A percentile compares a stretch with the other conserved stretches of the same genome.
Evolutionary conservation across 805 yeast species (phyloP).

Genomic region (Zygosaccharomyces lentus): DNA sequence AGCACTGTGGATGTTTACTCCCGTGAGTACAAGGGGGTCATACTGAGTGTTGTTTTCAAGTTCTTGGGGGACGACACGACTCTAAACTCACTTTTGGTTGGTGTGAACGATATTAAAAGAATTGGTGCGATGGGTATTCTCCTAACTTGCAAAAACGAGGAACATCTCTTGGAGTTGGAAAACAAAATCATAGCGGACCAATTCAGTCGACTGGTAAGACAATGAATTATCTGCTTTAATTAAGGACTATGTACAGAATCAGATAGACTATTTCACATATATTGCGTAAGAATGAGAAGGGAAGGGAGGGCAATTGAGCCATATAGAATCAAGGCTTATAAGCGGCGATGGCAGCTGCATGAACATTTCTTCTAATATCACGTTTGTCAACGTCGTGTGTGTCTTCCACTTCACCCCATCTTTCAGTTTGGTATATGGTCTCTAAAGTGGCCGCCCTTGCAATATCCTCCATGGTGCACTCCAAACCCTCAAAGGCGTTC

Average conservation of each 20-base stretch:
- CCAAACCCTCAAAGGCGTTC: conserved; percentile 22
- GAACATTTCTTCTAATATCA: conserved; percentile 76
- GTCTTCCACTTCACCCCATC: conserved; percentile 99
- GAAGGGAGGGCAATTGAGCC: background rate
- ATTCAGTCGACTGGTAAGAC: conserved; percentile 20
- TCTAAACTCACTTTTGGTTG: conserved; percentile 9
- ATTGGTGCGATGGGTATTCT: conserved; percentile 31
- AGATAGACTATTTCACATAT: background rate
- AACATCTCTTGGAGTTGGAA: conserved; percentile 28
- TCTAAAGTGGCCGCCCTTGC: conserved; percentile 78
- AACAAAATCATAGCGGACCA: conserved; percentile 25
- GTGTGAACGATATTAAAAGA: conserved; percentile 19
- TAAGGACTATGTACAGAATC: background rate
- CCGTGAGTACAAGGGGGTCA: conserved; percentile 18
- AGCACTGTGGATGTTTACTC: conserved; percentile 22
- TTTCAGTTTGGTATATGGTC: conserved; percentile 73
- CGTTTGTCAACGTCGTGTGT: conserved; percentile 97
- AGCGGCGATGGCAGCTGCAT: conserved; percentile 67
- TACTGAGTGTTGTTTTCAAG: conserved; percentile 16
- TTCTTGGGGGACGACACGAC: conserved; percentile 1
- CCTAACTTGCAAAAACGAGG: conserved; percentile 11
- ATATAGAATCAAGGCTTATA: conserved; percentile 16
- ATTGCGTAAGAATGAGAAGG: background rate
- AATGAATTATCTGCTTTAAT: background rate
- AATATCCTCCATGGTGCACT: conserved; percentile 58